phyloP scores from a whole-genome alignment of 805 yeast genomes.

The Dipodascus albidus region DNA sequence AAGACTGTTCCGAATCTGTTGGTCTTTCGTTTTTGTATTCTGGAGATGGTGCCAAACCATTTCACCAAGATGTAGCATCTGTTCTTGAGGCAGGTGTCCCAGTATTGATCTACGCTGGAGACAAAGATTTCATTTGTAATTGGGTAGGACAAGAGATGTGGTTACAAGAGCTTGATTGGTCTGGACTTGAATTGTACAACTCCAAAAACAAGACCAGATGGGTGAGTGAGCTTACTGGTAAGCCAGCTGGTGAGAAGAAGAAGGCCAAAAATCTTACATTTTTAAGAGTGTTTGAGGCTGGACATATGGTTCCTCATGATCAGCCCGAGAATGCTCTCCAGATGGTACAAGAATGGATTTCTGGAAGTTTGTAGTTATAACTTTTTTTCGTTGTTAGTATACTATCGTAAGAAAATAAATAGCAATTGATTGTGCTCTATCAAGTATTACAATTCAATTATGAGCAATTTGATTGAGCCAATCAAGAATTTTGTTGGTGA shows the following conservation, averaged over 20 bases:
- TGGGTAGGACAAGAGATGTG: slow-evolving; percentile 88
- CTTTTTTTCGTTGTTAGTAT: no score
- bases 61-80: slow-evolving; percentile 42
- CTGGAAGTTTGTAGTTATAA: slow-evolving; percentile 27
- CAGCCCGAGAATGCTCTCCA: slow-evolving; percentile 65
- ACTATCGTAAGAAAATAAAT: no score
- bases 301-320: slow-evolving; percentile 89
- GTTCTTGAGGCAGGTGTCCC: slow-evolving; percentile 61
- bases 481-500: no score
- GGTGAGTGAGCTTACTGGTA: slow-evolving; percentile 25
- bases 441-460: no score
- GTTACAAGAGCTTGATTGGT: slow-evolving; percentile 61
- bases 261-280: slow-evolving; percentile 61
- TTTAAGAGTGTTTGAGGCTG: slow-evolving; percentile 69
- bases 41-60: slow-evolving; percentile 63
- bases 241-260: slow-evolving; percentile 55
- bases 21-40: slow-evolving; percentile 49
- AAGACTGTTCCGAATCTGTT: slow-evolving; percentile 63
- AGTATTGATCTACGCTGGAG: slow-evolving; percentile 86
- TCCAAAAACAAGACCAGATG: slow-evolving; percentile 38
- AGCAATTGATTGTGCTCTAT: no score
- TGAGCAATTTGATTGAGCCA: no score
- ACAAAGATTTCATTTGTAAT: slow-evolving; percentile 84
- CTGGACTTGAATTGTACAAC: slow-evolving; percentile 31
- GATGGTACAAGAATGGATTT: slow-evolving; percentile 67